These are phyloP conservation scores for Bassia scoparia DNA, from an alignment of 148 eudicot genomes.

Conservation along the genomic window DNA sequence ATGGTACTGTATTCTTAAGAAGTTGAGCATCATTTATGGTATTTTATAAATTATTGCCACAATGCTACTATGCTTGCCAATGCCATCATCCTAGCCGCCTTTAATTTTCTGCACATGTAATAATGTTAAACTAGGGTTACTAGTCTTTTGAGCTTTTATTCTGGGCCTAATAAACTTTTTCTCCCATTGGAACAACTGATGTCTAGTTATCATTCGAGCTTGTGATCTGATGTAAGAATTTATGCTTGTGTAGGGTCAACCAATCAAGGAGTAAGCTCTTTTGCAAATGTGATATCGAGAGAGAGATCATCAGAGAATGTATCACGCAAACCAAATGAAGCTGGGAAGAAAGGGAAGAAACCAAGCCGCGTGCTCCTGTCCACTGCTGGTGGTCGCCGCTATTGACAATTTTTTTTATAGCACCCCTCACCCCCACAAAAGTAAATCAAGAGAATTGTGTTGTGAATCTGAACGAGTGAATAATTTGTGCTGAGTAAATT, in stretches of 20 bases:
- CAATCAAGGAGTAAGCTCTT: conserved; percentile 49
- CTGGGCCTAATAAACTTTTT: background rate
- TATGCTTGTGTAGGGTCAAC: conserved; percentile 38
- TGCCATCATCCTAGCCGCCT: background rate
- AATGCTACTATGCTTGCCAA: too few relatives aligned
- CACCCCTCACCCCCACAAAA: background rate
- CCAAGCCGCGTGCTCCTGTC: conserved; percentile 75
- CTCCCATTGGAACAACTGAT: background rate
- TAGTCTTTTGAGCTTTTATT: background rate
- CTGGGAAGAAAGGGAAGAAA: conserved; percentile 80
- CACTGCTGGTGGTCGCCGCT: conserved; percentile 90
- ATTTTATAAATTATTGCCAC: too few relatives aligned
- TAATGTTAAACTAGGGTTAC: background rate
- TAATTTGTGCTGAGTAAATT: conserved; percentile 3
- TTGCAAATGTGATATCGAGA: conserved; percentile 70
- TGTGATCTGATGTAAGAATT: conserved; percentile 2
- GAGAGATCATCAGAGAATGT: conserved; percentile 38
- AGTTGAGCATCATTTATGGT: background rate
- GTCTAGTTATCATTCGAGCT: background rate
- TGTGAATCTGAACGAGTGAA: background rate
- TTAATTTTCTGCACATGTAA: background rate
- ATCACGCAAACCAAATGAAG: conserved; percentile 43
- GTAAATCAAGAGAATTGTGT: background rate
- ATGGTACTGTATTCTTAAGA: conserved; percentile 31
- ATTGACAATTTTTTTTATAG: conserved; percentile 30